A percentile compares a stretch with the other conserved stretches of the same genome.
phyloP scores from a whole-genome alignment of 2,329 filamentous ascomycete genomes.

The Aspergillus eucalypticola region DNA sequence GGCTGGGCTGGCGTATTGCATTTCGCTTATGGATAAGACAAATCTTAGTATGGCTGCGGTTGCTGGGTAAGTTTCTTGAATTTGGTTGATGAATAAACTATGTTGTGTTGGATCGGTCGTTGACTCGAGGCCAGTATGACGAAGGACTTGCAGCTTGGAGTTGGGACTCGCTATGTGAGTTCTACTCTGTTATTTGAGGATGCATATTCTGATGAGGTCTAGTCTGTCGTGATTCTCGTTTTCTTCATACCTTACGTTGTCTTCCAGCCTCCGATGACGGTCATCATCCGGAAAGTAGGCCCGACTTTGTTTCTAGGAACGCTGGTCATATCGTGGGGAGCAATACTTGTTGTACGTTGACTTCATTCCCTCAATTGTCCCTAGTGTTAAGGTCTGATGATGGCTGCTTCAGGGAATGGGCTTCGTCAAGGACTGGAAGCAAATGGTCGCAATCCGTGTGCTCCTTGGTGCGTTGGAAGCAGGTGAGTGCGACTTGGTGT shows the following conservation, averaged over 20 bases:
- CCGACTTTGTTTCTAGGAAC: slow-evolving; percentile 30
- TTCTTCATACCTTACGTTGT: slow-evolving; percentile 37
- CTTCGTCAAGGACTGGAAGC: slow-evolving; percentile 31
- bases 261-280: slow-evolving; percentile 34
- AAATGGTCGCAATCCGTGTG: slow-evolving; percentile 28
- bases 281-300: slow-evolving; percentile 33
- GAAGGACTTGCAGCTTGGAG: slow-evolving; percentile 29
- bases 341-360: slow-evolving; percentile 28
- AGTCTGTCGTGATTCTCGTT: slow-evolving; percentile 36
- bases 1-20: slow-evolving; percentile 68
- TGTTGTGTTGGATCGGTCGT: slow-evolving; percentile 67
- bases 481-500: slow-evolving; percentile 46
- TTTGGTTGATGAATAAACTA: slow-evolving; percentile 36
- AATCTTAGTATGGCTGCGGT: slow-evolving; percentile 70
- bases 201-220: slow-evolving; percentile 5
- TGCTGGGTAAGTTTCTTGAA: slow-evolving; percentile 56
- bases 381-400: no score
- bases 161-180: slow-evolving; percentile 31
- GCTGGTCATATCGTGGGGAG: slow-evolving; percentile 34
- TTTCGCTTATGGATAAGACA: slow-evolving; percentile 76
- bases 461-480: slow-evolving; percentile 33
- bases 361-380: background rate
- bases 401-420: slow-evolving; percentile 29
- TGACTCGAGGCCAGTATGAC: slow-evolving; percentile 65
- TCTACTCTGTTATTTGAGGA: background rate